These are phyloP conservation scores for Cerrena zonata DNA, from an alignment of 1,284 basidiomycete species.

Conservation along the genomic window DNA sequence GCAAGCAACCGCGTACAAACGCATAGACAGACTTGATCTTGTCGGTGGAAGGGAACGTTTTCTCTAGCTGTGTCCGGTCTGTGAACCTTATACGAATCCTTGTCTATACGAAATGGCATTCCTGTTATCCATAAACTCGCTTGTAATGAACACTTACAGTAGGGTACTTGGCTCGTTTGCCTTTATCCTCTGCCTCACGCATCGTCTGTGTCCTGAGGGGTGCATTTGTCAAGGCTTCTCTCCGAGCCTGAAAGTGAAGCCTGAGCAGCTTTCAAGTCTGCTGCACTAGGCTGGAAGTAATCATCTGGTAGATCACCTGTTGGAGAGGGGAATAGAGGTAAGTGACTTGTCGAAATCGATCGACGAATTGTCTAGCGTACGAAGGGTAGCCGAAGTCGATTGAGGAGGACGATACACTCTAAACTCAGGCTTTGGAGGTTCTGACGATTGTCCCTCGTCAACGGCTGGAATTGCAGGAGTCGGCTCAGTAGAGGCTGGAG, in stretches of 20 bases:
- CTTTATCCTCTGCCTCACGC: slow-evolving; percentile 61
- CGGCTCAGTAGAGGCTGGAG: slow-evolving; percentile 1
- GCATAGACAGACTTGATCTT: slow-evolving; percentile 78
- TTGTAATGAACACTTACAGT: slow-evolving; percentile 50
- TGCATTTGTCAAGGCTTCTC: slow-evolving; percentile 66
- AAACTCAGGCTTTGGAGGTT: slow-evolving; percentile 3
- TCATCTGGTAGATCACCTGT: slow-evolving; percentile 54
- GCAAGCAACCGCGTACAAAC: slow-evolving; percentile 70
- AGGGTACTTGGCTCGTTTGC: slow-evolving; percentile 64
- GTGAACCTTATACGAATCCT: slow-evolving; percentile 77
- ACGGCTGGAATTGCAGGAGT: not conserved
- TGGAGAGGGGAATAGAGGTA: not conserved
- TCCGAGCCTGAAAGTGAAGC: slow-evolving; percentile 54
- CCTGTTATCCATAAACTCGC: not conserved
- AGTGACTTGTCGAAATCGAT: not conserved
- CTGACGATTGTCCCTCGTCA: too few species aligned
- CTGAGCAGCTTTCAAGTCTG: slow-evolving; percentile 71
- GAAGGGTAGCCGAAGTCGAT: not conserved
- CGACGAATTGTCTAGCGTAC: slow-evolving; percentile 5
- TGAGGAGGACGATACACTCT: slow-evolving; percentile 14
- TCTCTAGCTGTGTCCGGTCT: slow-evolving; percentile 80
- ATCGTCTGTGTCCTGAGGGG: slow-evolving; percentile 68
- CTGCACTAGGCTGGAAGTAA: slow-evolving; percentile 68
- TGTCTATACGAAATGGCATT: slow-evolving; percentile 53
- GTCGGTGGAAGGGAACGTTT: slow-evolving; percentile 64